Percentiles rank a stretch among this genome's conserved stretches.
phyloP scores from a whole-genome alignment of 495 filamentous ascomycete genomes.

The Podospora didyma region DNA sequence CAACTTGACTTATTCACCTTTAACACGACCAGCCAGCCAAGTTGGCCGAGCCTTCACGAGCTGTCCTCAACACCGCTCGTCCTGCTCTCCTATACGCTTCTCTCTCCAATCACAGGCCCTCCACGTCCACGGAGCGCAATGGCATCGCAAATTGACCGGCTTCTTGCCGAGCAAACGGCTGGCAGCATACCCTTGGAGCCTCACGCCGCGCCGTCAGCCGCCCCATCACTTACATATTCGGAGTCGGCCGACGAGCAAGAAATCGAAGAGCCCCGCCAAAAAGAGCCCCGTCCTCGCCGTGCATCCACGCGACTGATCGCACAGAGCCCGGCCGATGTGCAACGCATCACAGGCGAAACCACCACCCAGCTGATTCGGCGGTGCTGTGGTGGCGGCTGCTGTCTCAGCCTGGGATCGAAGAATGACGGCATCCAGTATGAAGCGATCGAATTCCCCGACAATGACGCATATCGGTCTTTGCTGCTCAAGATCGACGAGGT shows the following conservation, averaged over 20 bases:
- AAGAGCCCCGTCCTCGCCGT: slow-evolving; percentile 51
- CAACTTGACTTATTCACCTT: not conserved
- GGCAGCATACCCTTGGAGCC: slow-evolving; percentile 36
- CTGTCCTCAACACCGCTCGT: not conserved
- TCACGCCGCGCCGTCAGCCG: slow-evolving; percentile 30
- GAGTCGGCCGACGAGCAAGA: slow-evolving; percentile 44
- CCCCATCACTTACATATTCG: slow-evolving; percentile 49
- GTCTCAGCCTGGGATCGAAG: slow-evolving; percentile 57
- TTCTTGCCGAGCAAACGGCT: slow-evolving; percentile 25
- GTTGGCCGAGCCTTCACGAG: not conserved
- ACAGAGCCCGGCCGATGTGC: slow-evolving; percentile 69
- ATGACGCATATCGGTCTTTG: slow-evolving; percentile 77
- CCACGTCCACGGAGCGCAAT: slow-evolving; percentile 6
- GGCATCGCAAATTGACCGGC: slow-evolving; percentile 24
- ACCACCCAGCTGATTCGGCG: slow-evolving; percentile 58
- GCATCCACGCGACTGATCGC: slow-evolving; percentile 80
- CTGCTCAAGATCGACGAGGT: slow-evolving; percentile 72
- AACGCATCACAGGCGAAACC: slow-evolving; percentile 60
- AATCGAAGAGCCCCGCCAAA: slow-evolving; percentile 31
- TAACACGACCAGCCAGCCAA: not conserved
- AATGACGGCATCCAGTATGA: slow-evolving; percentile 52
- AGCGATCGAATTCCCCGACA: slow-evolving; percentile 66
- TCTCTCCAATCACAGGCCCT: not conserved
- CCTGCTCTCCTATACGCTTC: not conserved
- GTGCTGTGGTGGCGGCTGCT: slow-evolving; percentile 96